Conservation (phyloP, 768 basidiomycete genomes). For the Russula abietina region DNA sequence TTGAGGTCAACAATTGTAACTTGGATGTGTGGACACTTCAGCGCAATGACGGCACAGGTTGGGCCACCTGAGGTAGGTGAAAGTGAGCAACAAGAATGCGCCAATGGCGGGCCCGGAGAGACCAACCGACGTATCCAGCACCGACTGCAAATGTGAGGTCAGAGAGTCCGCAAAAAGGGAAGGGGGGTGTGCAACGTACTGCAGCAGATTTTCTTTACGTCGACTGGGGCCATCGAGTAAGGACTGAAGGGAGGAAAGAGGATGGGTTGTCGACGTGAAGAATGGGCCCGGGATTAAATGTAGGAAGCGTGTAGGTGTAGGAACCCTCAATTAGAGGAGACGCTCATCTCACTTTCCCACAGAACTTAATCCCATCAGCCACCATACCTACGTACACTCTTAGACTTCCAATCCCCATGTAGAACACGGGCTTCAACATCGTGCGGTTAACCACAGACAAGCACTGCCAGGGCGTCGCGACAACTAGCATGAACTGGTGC, state of each 20-base stretch:
- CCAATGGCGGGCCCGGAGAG: background rate
- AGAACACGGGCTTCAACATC: background rate
- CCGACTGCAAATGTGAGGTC: constrained; percentile 48
- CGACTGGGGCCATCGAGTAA: constrained; percentile 46
- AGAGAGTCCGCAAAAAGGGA: constrained; percentile 17
- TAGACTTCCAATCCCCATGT: background rate
- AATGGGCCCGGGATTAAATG: background rate
- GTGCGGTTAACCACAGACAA: background rate
- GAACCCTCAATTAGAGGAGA: background rate
- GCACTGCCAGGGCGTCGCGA: background rate
- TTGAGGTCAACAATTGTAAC: constrained; percentile 99
- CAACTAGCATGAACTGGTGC: too few relatives aligned
- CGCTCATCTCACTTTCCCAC: too few relatives aligned
- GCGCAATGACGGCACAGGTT: constrained; percentile 90
- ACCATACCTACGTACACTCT: background rate
- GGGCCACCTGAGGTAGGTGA: constrained; percentile 64
- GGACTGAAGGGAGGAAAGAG: constrained; percentile 13
- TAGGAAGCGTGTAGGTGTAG: too few relatives aligned
- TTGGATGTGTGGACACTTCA: constrained; percentile 85
- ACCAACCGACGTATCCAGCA: constrained; percentile 93
- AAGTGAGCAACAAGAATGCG: background rate
- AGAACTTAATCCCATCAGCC: too few relatives aligned
- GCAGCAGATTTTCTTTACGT: constrained; percentile 81
- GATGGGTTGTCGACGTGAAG: constrained; percentile 4
- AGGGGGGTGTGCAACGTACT: constrained; percentile 47